Base-by-base conservation (phyloP, 1,139 yeast species). In the Eremothecium coryli region DNA sequence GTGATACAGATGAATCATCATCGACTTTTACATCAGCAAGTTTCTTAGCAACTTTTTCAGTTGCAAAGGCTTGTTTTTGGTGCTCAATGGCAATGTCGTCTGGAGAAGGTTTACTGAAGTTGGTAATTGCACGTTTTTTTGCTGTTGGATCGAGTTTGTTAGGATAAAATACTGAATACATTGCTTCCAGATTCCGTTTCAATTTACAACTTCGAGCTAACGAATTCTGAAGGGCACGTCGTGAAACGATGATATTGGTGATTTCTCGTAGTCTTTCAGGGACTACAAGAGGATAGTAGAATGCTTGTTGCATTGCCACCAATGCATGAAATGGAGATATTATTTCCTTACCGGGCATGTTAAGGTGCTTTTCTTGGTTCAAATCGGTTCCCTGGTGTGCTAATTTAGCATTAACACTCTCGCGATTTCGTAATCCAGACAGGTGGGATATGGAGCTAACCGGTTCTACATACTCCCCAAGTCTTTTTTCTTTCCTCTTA, bases 31-130 rank as follows among this genome's bases (percentile, higher is more conserved):
- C 18, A 4, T 26, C 18, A 8, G 33, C 36, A n/a, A 37, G 32
- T 13, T 38, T 33, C 18, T 41, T 39, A 3, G 43, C 31, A 5
- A 48, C 41, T 3, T 46, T 39, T 18, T 44, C 45, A 4, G 50
- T 46, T 17, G 64, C 69, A 38, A 70, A 70, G 0, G 74, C 76
- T 32, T 60, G 55, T 35, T 62, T 62, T 54, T 82, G 93, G 0
- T 88, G 86, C 33, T 65, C 60, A 33, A 72, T 54, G 7, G 81
- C 69, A 35, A 68, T 60, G 50, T 85, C 95, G 60, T 86, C 97
- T 2, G 96, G 96, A 48, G 94, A 81, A 10, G 86, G 88, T 40
- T 67, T 63, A 14, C 60, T 56, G 51, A 86, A 86, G 42, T 78
- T 82, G 28, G 64, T 52, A 30, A 67, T 63, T 5, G 72, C 71